phyloP scores from a whole-genome alignment of 2,329 filamentous ascomycete species.

The Hysterium pulicare region DNA sequence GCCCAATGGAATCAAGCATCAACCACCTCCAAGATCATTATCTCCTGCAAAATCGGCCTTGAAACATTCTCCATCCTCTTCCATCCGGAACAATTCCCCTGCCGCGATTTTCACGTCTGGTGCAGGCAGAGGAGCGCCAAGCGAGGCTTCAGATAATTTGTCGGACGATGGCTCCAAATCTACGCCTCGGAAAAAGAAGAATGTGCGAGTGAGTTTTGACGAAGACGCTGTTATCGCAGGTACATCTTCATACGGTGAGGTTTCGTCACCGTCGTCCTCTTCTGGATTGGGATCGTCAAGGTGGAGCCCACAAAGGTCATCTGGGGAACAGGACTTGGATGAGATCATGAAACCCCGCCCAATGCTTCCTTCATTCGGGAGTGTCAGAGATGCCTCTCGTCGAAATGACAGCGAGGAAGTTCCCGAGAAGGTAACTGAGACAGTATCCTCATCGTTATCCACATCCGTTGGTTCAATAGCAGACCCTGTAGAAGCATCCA shows the following conservation, averaged over 20 bases:
- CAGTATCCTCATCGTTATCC: constrained; percentile 36
- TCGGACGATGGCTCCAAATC: constrained; percentile 42
- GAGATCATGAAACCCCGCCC: constrained; percentile 71
- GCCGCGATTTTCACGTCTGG: constrained; percentile 52
- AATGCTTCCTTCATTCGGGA: constrained; percentile 71
- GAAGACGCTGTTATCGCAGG: constrained; percentile 59
- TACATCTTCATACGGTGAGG: constrained; percentile 34
- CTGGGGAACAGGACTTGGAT: constrained; percentile 60
- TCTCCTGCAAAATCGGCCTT: constrained; percentile 76
- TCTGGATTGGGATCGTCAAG: constrained; percentile 29
- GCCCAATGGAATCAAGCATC: constrained; percentile 58
- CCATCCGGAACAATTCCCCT: constrained; percentile 40
- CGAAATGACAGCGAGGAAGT: constrained; percentile 45
- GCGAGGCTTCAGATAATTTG: constrained; percentile 56
- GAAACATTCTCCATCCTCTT: constrained; percentile 60
- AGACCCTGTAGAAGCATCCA: constrained; percentile 51
- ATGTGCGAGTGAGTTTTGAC: constrained; percentile 74
- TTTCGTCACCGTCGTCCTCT: constrained; percentile 16
- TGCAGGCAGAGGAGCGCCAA: constrained; percentile 43
- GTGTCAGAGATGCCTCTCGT: constrained; percentile 62
- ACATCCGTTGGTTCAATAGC: constrained; percentile 32
- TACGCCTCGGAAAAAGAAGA: constrained; percentile 57
- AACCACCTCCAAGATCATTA: constrained; percentile 66
- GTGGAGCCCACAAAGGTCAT: constrained; percentile 40
- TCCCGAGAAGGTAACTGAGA: constrained; percentile 52